These are phyloP conservation scores for Carex littledalei DNA, from an alignment of 176 grass and related monocot genomes.

Conservation along the genomic window DNA sequence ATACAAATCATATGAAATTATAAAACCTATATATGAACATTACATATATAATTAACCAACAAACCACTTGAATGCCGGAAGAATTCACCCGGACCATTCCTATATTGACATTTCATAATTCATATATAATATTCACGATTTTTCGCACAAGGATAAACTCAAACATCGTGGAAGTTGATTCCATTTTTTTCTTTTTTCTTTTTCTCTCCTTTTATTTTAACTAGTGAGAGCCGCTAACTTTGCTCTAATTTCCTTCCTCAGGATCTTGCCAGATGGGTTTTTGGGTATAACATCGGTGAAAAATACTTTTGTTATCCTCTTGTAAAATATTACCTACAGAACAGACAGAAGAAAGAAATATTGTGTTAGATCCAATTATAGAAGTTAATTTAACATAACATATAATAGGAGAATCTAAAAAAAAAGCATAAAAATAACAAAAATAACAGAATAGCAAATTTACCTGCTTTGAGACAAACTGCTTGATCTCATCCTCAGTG, in stretches of 20 bases:
- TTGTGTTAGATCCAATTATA: background rate
- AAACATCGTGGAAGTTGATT: background rate
- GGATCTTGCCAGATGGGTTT: conserved; percentile 79
- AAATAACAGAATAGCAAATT: background rate
- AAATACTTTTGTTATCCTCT: conserved; percentile 81
- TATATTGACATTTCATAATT: conserved; percentile 38
- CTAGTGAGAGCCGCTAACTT: conserved; percentile 44
- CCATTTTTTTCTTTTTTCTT: background rate
- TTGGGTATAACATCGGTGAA: conserved; percentile 72
- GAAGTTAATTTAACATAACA: background rate
- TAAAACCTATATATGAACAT: conserved; percentile 28
- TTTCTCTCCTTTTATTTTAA: conserved; percentile 6
- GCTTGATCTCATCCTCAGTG: conserved; percentile 79
- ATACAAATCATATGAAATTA: conserved; percentile 57
- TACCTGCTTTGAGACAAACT: conserved; percentile 88
- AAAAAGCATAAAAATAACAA: background rate
- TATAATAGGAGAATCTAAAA: background rate
- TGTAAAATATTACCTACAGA: conserved; percentile 82
- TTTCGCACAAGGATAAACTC: conserved; percentile 15
- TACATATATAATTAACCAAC: conserved; percentile 33
- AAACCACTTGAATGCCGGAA: conserved; percentile 41
- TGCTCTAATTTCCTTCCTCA: conserved; percentile 88
- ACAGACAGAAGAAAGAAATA: background rate
- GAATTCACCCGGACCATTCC: conserved; percentile 28
- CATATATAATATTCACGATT: conserved; percentile 32